These are phyloP conservation scores for Petasospora rhodanensis DNA, from an alignment of 1,139 yeast genomes.

Conservation along the genomic window DNA sequence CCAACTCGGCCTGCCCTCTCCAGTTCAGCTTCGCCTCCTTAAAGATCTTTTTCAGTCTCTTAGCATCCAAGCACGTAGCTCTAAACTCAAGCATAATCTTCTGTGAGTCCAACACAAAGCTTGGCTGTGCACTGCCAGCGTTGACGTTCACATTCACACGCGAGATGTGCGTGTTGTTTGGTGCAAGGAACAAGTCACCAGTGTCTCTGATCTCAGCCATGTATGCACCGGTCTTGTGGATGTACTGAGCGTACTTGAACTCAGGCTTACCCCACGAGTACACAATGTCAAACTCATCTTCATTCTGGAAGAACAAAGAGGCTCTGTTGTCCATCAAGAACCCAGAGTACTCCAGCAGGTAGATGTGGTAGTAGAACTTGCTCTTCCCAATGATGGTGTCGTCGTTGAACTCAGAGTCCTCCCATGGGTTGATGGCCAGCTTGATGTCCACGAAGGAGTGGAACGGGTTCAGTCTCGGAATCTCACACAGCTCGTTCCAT, in stretches of 20 bases:
- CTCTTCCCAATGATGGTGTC: conserved; percentile 37
- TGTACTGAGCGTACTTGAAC: conserved; percentile 81
- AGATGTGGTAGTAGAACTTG: conserved; percentile 56
- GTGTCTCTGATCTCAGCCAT: conserved; percentile 82
- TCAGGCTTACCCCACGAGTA: conserved; percentile 92
- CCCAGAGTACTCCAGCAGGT: conserved; percentile 61
- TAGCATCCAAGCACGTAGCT: conserved; percentile 52
- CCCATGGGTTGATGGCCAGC: conserved; percentile 68
- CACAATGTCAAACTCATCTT: conserved; percentile 50
- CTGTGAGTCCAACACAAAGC: conserved; percentile 53
- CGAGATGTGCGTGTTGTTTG: conserved; percentile 70
- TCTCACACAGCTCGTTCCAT: conserved; percentile 76
- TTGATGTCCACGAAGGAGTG: conserved; percentile 75
- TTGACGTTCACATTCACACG: conserved; percentile 43
- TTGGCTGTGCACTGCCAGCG: conserved; percentile 25
- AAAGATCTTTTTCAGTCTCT: conserved; percentile 47
- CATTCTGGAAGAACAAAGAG: conserved; percentile 47
- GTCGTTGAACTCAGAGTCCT: conserved; percentile 43
- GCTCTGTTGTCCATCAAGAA: conserved; percentile 82
- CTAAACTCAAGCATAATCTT: conserved; percentile 67
- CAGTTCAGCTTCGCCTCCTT: conserved; percentile 52
- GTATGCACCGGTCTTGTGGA: conserved; percentile 85
- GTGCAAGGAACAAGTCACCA: conserved; percentile 78
- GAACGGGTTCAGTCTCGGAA: conserved; percentile 78
- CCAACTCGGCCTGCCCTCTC: conserved; percentile 16